A percentile compares a stretch with the other conserved stretches of the same genome.
Conservation (phyloP, 2,329 filamentous ascomycete genomes). For the Proliferodiscus dingleyae region DNA sequence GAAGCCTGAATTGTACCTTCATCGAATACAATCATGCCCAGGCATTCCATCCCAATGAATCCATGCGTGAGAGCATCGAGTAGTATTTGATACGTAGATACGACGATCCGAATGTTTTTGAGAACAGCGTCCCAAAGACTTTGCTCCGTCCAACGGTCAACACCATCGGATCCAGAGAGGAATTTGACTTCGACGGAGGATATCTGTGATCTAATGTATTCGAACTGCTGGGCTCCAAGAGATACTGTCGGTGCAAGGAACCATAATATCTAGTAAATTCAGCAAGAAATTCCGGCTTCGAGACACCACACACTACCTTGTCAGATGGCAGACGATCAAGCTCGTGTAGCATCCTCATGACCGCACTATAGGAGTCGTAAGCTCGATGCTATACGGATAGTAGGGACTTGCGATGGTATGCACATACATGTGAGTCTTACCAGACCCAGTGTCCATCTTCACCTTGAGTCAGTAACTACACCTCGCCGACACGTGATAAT, state of each 20-base stretch:
- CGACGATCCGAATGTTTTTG: slow-evolving; percentile 50
- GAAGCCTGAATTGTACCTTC: slow-evolving; percentile 44
- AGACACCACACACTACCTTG: slow-evolving; percentile 10
- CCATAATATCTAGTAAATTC: slow-evolving; percentile 53
- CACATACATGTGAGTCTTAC: slow-evolving; percentile 71
- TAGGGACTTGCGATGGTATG: too few relatives aligned
- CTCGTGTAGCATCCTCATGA: slow-evolving; percentile 25
- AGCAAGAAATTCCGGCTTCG: slow-evolving; percentile 1
- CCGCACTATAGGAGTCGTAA: slow-evolving; percentile 10
- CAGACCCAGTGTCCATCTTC: slow-evolving; percentile 76
- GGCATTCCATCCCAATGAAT: slow-evolving; percentile 50
- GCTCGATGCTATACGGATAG: too few relatives aligned
- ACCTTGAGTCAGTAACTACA: neutral
- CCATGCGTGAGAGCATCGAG: slow-evolving; percentile 57
- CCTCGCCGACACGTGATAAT: neutral
- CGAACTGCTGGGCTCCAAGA: slow-evolving; percentile 62
- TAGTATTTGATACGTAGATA: slow-evolving; percentile 57
- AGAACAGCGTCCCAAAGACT: slow-evolving; percentile 55
- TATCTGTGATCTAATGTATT: slow-evolving; percentile 56
- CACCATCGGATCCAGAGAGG: slow-evolving; percentile 51
- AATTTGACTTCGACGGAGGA: slow-evolving; percentile 44
- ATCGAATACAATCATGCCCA: slow-evolving; percentile 61
- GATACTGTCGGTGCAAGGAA: slow-evolving; percentile 67
- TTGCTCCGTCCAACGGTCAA: slow-evolving; percentile 58
- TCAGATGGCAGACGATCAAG: slow-evolving; percentile 17